phyloP scores from a whole-genome alignment of 371 early-diverging fungal species.

The Haplosporangium sp. region DNA sequence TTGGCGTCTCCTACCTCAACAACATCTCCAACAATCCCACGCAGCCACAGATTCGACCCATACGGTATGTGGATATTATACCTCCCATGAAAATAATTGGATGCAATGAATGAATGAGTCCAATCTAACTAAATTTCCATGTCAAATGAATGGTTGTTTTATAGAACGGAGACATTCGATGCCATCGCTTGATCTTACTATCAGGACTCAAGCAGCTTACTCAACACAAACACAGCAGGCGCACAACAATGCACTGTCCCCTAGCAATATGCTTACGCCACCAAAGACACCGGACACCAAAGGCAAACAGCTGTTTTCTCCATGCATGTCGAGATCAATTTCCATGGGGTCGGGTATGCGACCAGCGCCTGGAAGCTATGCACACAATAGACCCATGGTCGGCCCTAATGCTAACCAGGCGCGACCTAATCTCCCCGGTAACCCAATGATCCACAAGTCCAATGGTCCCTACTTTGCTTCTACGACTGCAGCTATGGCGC shows the following conservation, averaged over 20 bases:
- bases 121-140: not conserved
- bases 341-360: constrained; percentile 35
- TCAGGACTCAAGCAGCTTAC: constrained; percentile 15
- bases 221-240: constrained; percentile 17
- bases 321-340: constrained; percentile 42
- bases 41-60: constrained; percentile 40
- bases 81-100: too few relatives aligned
- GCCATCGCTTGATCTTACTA: constrained; percentile 41
- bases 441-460: constrained; percentile 35
- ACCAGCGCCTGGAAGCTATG: constrained; percentile 1
- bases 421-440: constrained; percentile 37
- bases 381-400: not conserved
- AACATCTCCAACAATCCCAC: constrained; percentile 22
- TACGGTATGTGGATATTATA: constrained; percentile 27
- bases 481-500: constrained; percentile 10
- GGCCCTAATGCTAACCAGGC: constrained; percentile 13
- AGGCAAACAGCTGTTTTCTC: constrained; percentile 21
- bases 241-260: constrained; percentile 2
- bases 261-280: constrained; percentile 14
- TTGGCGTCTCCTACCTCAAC: constrained; percentile 34
- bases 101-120: too few relatives aligned
- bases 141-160: too few relatives aligned
- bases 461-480: constrained; percentile 16
- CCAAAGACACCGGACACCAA: constrained; percentile 36
- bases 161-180: constrained; percentile 51